Conservation (phyloP, 306 rosid genomes). For the Rubus idaeus region DNA sequence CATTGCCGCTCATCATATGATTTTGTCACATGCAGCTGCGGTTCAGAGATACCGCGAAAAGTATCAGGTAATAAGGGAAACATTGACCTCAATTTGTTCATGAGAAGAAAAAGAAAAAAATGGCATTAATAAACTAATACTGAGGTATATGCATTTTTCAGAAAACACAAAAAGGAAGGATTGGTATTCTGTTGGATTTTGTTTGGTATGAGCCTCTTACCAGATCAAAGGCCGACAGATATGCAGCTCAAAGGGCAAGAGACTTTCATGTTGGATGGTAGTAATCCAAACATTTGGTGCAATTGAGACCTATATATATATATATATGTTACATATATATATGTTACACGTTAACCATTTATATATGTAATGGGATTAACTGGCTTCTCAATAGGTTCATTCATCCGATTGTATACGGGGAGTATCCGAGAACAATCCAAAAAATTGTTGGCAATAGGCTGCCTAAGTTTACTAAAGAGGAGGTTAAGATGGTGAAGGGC, state of each 20-base stretch:
- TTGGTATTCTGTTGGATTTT: conserved; percentile 84
- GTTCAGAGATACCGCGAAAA: conserved; percentile 78
- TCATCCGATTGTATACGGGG: conserved; percentile 87
- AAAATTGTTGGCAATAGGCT: conserved; percentile 71
- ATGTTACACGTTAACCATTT: neutral
- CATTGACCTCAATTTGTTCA: neutral
- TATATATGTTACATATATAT: no score
- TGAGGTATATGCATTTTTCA: conserved; percentile 27
- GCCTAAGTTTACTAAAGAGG: conserved; percentile 76
- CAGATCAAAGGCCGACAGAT: conserved; percentile 75
- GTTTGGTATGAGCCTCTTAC: conserved; percentile 95
- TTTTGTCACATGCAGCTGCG: conserved; percentile 79
- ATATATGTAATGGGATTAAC: neutral
- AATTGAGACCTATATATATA: neutral
- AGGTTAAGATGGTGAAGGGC: conserved; percentile 80
- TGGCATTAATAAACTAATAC: conserved; percentile 3
- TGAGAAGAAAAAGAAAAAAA: neutral
- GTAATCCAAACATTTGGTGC: conserved; percentile 11
- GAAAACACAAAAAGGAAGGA: conserved; percentile 75
- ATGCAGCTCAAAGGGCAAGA: conserved; percentile 94
- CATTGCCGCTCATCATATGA: conserved; percentile 76
- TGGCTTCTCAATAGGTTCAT: conserved; percentile 58
- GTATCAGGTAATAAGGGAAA: conserved; percentile 60
- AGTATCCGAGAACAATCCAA: conserved; percentile 86
- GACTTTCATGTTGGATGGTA: conserved; percentile 97